Conservation (phyloP, 1,284 basidiomycete genomes). For the Bjerkandera adusta region DNA sequence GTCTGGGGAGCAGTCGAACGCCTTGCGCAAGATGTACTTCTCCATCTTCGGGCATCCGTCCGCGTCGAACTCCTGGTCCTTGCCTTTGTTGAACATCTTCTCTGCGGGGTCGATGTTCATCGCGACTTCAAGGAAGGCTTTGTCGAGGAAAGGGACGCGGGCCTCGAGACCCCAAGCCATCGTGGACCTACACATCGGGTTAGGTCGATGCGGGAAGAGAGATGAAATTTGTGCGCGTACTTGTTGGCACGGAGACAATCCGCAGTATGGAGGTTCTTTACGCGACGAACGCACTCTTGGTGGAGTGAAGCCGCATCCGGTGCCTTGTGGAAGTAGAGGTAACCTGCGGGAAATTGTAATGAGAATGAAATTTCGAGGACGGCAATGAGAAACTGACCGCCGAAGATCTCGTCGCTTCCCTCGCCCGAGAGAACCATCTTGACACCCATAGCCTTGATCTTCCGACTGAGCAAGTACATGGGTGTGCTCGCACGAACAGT, state of each 20-base stretch:
- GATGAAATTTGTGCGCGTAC: constrained; percentile 37
- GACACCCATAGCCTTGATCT: constrained; percentile 99
- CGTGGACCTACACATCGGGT: constrained; percentile 64
- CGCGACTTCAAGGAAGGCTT: constrained; percentile 90
- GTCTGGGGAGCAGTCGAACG: constrained; percentile 88
- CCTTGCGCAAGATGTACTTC: constrained; percentile 98
- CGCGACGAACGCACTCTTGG: constrained; percentile 92
- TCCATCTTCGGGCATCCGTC: constrained; percentile 93
- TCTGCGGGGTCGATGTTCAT: constrained; percentile 90
- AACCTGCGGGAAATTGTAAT: constrained; percentile 51
- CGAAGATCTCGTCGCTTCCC: constrained; percentile 97
- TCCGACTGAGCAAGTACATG: constrained; percentile 95
- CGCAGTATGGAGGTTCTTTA: constrained; percentile 97
- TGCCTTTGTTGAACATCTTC: constrained; percentile 91
- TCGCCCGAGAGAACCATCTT: constrained; percentile 99
- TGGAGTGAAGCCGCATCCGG: constrained; percentile 90
- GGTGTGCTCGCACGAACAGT: constrained; percentile 98
- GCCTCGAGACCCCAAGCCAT: constrained; percentile 99
- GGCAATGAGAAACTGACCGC: constrained; percentile 53
- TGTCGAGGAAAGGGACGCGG: constrained; percentile 98
- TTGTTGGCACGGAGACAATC: constrained; percentile 99
- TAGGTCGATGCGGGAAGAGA: constrained; percentile 3
- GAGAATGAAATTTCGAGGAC: not conserved
- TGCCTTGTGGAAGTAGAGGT: constrained; percentile 99
- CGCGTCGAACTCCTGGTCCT: constrained; percentile 71